Evolutionary conservation across 2,329 filamentous ascomycete genomes (phyloP).

Genomic region (Scolecobasidium constrictum): DNA sequence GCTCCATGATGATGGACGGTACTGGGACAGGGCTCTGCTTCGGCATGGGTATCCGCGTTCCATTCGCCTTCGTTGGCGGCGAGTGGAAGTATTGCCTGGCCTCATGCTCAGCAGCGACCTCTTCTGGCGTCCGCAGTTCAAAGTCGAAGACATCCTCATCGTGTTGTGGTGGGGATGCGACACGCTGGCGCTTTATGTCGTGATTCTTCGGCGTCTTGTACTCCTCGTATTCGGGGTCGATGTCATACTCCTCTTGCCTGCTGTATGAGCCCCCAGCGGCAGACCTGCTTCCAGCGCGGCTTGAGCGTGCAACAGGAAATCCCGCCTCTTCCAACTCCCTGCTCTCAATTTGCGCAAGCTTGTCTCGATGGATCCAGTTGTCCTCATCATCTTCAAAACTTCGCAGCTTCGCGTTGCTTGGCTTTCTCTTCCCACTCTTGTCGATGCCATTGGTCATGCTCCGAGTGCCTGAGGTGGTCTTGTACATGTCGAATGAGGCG

Average conservation of each 20-base stretch:
- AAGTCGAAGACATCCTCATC: conserved; percentile 41
- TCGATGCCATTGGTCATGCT: background rate
- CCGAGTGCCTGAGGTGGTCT: conserved; percentile 15
- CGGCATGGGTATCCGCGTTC: conserved; percentile 78
- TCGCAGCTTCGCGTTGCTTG: conserved; percentile 17
- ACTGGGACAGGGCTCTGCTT: conserved; percentile 71
- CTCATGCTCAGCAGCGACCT: conserved; percentile 50
- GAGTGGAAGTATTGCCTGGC: conserved; percentile 12
- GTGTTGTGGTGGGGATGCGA: conserved; percentile 28
- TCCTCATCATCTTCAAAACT: conserved; percentile 44
- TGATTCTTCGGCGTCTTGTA: conserved; percentile 4
- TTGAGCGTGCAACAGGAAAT: conserved; percentile 37
- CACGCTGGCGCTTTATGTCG: conserved; percentile 14
- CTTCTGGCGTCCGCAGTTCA: conserved; percentile 68
- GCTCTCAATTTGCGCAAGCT: conserved; percentile 70
- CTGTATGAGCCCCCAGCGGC: conserved; percentile 14
- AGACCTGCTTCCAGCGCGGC: conserved; percentile 17
- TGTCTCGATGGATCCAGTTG: conserved; percentile 81
- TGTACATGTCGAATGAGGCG: conserved; percentile 35
- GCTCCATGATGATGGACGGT: conserved; percentile 58
- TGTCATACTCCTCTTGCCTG: conserved; percentile 1
- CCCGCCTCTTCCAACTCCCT: conserved; percentile 71
- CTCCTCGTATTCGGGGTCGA: conserved; percentile 11
- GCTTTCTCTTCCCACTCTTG: conserved; percentile 12
- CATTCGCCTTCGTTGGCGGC: conserved; percentile 30